These are phyloP conservation scores for Albizia julibrissin DNA, from an alignment of 306 rosid genomes.

Conservation along the genomic window DNA sequence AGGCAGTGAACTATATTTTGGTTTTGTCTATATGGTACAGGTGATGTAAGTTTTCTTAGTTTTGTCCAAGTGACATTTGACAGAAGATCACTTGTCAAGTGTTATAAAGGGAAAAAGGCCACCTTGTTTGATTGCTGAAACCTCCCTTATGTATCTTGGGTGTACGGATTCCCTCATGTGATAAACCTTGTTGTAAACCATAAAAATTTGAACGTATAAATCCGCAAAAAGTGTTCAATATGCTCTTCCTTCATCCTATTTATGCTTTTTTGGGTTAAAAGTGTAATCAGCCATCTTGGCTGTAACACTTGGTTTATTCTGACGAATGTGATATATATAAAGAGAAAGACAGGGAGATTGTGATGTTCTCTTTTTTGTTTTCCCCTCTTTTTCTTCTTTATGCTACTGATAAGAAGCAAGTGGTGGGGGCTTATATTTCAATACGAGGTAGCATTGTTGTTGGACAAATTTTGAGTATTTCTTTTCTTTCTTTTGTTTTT, in stretches of 20 bases:
- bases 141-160: conserved; percentile 3
- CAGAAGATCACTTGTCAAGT: conserved; percentile 14
- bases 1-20: conserved; percentile 20
- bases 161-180: background rate
- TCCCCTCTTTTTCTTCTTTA: background rate
- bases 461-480: conserved; percentile 24
- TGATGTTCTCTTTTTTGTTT: background rate
- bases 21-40: conserved; percentile 21
- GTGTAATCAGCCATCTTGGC: conserved; percentile 8
- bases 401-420: conserved; percentile 23
- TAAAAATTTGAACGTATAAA: conserved; percentile 2
- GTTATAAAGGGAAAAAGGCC: conserved; percentile 11
- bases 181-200: conserved; percentile 20
- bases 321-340: conserved; percentile 1
- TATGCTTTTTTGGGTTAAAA: background rate
- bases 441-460: conserved; percentile 27
- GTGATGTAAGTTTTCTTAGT: conserved; percentile 5
- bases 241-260: background rate
- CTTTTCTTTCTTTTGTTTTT: background rate
- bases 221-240: background rate
- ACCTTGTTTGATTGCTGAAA: conserved; percentile 22
- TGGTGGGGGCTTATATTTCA: conserved; percentile 25
- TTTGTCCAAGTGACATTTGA: conserved; percentile 25
- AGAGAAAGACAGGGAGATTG: conserved; percentile 25
- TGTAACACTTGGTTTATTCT: conserved; percentile 8